These are phyloP conservation scores for Kazachstania sp. DNA, from an alignment of 1,139 yeast genomes.

Conservation along the genomic window DNA sequence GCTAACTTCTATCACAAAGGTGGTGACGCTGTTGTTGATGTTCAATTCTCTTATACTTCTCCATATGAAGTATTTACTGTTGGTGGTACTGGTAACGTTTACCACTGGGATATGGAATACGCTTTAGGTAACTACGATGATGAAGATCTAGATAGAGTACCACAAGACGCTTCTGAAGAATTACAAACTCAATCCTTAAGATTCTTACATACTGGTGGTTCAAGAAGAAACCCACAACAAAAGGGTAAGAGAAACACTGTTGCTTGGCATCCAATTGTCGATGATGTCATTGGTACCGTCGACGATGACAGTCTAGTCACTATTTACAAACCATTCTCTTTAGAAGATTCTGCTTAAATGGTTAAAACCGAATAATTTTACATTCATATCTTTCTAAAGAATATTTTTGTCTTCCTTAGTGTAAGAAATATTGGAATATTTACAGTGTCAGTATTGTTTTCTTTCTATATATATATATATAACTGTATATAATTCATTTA, in stretches of 20 bases:
- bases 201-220: conserved; percentile 24
- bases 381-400: not conserved
- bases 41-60: conserved; percentile 21
- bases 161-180: conserved; percentile 17
- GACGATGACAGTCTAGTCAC: conserved; percentile 24
- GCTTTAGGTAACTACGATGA: conserved; percentile 19
- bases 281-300: conserved; percentile 22
- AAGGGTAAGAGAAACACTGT: conserved; percentile 20
- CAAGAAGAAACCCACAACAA: conserved; percentile 14
- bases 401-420: too few relatives aligned
- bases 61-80: conserved; percentile 26
- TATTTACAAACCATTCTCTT: conserved; percentile 20
- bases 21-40: conserved; percentile 27
- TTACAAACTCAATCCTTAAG: conserved; percentile 19
- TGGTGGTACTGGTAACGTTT: conserved; percentile 27
- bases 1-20: conserved; percentile 23
- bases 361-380: not conserved
- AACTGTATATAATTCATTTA: not conserved
- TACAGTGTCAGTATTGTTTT: too few relatives aligned
- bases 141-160: conserved; percentile 5
- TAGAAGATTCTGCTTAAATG: conserved; percentile 2
- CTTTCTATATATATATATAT: too few relatives aligned
- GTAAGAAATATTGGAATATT: too few relatives aligned
- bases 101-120: conserved; percentile 28
- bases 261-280: conserved; percentile 23